Percentiles rank a stretch among this genome's conserved stretches.
phyloP scores from a whole-genome alignment of 768 basidiomycete species.

The Trametes meyenii region DNA sequence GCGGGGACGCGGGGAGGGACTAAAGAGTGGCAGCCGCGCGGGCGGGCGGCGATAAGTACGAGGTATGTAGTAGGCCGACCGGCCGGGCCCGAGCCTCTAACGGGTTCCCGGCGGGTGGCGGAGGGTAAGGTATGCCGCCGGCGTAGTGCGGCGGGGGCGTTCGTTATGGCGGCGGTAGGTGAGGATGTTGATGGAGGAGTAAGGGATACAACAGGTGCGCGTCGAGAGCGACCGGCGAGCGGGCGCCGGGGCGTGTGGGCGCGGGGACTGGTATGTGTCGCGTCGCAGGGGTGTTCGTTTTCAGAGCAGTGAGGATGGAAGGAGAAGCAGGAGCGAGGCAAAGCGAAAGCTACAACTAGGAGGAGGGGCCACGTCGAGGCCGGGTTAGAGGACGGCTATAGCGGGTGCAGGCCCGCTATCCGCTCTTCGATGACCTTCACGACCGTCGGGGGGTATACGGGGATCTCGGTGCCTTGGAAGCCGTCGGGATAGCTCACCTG shows the following conservation, averaged over 20 bases:
- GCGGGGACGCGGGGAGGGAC: background rate
- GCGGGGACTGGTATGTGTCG: slow-evolving; percentile 5
- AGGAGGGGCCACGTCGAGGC: background rate
- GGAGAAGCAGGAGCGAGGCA: background rate
- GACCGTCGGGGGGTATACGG: slow-evolving; percentile 66
- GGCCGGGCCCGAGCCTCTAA: too few relatives aligned
- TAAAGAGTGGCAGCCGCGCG: slow-evolving; percentile 2
- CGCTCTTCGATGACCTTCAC: slow-evolving; percentile 75
- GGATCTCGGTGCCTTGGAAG: slow-evolving; percentile 81
- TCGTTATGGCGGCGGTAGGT: background rate
- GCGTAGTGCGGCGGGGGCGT: too few relatives aligned
- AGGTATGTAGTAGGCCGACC: too few relatives aligned
- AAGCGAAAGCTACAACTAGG: background rate
- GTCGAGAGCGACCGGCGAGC: slow-evolving; percentile 1
- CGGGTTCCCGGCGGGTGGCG: too few relatives aligned
- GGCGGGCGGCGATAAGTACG: background rate
- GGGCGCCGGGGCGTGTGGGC: background rate
- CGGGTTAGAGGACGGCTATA: background rate
- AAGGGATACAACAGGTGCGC: slow-evolving; percentile 4
- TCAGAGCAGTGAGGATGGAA: background rate
- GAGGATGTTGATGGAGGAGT: background rate
- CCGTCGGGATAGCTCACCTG: slow-evolving; percentile 71
- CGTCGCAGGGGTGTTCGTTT: background rate
- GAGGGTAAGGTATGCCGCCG: too few relatives aligned
- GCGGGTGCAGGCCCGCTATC: slow-evolving; percentile 40